Evolutionary conservation across 2,329 filamentous ascomycete species (phyloP).

Genomic region (Davidsoniella virescens): DNA sequence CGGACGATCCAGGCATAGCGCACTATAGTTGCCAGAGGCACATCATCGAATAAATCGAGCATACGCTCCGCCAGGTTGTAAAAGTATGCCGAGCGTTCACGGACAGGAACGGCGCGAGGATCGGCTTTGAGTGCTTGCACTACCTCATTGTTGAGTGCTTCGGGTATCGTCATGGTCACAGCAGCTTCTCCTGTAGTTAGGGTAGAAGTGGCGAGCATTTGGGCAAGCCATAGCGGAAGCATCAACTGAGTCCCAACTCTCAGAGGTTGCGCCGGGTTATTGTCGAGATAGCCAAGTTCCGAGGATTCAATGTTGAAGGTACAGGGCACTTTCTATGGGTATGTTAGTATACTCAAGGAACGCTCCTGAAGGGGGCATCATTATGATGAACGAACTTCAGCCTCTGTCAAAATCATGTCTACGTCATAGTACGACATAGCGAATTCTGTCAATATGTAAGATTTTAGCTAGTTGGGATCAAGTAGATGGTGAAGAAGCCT

Average conservation of each 20-base stretch:
- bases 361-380: not conserved
- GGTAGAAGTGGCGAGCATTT: conserved; percentile 69
- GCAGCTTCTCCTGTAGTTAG: conserved; percentile 31
- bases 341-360: conserved; percentile 7
- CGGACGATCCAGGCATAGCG: conserved; percentile 66
- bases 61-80: conserved; percentile 75
- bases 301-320: conserved; percentile 85
- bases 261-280: conserved; percentile 53
- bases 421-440: conserved; percentile 68
- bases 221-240: conserved; percentile 84
- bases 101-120: conserved; percentile 66
- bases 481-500: no score
- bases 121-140: conserved; percentile 84
- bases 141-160: conserved; percentile 61
- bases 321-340: conserved; percentile 71
- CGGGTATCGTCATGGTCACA: conserved; percentile 66
- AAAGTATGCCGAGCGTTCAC: conserved; percentile 72
- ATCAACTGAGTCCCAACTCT: conserved; percentile 66
- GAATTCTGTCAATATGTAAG: not conserved
- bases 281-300: conserved; percentile 76
- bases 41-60: conserved; percentile 78
- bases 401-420: conserved; percentile 69
- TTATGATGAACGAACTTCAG: conserved; percentile 41
- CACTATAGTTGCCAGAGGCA: conserved; percentile 57
- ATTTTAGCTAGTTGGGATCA: not conserved